Evolutionary conservation across 2,329 filamentous ascomycete genomes (phyloP).

Genomic region (Cladobotryum mycophilum): DNA sequence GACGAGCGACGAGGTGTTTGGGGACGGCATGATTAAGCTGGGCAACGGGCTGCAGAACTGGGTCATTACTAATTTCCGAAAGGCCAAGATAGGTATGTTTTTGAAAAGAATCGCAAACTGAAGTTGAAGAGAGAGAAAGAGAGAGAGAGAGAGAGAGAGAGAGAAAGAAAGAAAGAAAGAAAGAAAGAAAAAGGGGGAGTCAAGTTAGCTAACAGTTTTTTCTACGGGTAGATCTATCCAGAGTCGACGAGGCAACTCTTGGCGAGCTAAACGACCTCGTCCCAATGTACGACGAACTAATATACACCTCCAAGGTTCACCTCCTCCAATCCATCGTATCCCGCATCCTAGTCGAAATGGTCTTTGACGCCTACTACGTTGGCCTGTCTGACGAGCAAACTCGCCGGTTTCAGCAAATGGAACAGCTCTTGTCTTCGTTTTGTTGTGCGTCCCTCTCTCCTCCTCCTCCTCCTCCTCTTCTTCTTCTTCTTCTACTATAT

Average conservation of each 20-base stretch:
- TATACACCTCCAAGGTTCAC: slow-evolving; percentile 50
- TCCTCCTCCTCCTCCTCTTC: not conserved
- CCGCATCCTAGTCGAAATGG: slow-evolving; percentile 50
- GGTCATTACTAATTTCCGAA: slow-evolving; percentile 64
- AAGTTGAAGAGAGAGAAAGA: too few relatives aligned
- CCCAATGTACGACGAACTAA: slow-evolving; percentile 52
- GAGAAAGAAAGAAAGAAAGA: too few relatives aligned
- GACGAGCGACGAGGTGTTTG: slow-evolving; percentile 60
- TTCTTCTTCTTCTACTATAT: not conserved
- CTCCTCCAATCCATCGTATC: slow-evolving; percentile 58
- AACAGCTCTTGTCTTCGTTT: slow-evolving; percentile 38
- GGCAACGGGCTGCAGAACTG: slow-evolving; percentile 68
- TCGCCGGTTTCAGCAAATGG: slow-evolving; percentile 42
- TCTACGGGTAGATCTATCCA: slow-evolving; percentile 35
- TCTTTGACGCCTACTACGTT: slow-evolving; percentile 59
- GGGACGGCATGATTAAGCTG: slow-evolving; percentile 53
- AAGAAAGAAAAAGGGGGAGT: not conserved
- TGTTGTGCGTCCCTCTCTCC: slow-evolving; percentile 27
- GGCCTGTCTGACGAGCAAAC: slow-evolving; percentile 53
- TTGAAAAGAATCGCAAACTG: too few relatives aligned
- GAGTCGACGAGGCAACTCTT: slow-evolving; percentile 34
- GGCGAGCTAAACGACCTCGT: slow-evolving; percentile 43
- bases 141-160: too few relatives aligned
- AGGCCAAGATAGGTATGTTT: slow-evolving; percentile 48
- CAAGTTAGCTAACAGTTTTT: not conserved